A percentile compares a stretch with the other conserved stretches of the same genome.
phyloP scores from a whole-genome alignment of 2,329 filamentous ascomycete genomes.

The Kalmusia sp. region DNA sequence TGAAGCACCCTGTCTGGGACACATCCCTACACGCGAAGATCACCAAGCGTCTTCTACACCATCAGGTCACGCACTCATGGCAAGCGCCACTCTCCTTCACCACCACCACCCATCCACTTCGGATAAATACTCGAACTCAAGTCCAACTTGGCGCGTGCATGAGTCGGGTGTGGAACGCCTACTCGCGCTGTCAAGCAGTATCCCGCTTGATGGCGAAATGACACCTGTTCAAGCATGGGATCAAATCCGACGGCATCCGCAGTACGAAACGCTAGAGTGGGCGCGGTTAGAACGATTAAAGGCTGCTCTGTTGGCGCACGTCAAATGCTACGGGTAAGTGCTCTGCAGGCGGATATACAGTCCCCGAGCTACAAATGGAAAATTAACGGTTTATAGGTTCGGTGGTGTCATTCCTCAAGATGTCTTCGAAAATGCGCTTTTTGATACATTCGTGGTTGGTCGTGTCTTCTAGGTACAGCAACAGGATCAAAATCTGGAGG shows the following conservation, averaged over 20 bases:
- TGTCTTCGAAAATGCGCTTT: conserved; percentile 19
- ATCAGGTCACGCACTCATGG: conserved; percentile 40
- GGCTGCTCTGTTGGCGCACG: conserved; percentile 28
- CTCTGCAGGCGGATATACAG: conserved; percentile 11
- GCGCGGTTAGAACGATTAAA: conserved; percentile 29
- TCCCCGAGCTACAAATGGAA: background rate
- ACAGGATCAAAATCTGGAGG: too few species aligned
- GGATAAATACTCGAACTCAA: conserved; percentile 6
- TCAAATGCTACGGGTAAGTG: conserved; percentile 43
- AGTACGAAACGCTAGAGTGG: conserved; percentile 28
- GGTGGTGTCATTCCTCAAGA: conserved; percentile 25
- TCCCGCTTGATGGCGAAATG: conserved; percentile 31
- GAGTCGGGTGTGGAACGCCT: conserved; percentile 26
- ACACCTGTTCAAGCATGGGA: conserved; percentile 50
- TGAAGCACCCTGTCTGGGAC: conserved; percentile 43
- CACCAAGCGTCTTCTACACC: conserved; percentile 18
- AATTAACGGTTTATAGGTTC: conserved; percentile 19
- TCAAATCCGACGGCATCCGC: conserved; percentile 32
- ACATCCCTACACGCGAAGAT: conserved; percentile 21
- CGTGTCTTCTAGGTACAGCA: conserved; percentile 22
- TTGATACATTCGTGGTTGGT: conserved; percentile 23
- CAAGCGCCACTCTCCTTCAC: conserved; percentile 36
- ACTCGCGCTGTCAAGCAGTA: conserved; percentile 22
- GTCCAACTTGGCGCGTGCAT: conserved; percentile 23
- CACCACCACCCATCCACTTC: conserved; percentile 14